Evolutionary conservation across 2,329 filamentous ascomycete genomes (phyloP).

Genomic region (Alternaria arborescens): DNA sequence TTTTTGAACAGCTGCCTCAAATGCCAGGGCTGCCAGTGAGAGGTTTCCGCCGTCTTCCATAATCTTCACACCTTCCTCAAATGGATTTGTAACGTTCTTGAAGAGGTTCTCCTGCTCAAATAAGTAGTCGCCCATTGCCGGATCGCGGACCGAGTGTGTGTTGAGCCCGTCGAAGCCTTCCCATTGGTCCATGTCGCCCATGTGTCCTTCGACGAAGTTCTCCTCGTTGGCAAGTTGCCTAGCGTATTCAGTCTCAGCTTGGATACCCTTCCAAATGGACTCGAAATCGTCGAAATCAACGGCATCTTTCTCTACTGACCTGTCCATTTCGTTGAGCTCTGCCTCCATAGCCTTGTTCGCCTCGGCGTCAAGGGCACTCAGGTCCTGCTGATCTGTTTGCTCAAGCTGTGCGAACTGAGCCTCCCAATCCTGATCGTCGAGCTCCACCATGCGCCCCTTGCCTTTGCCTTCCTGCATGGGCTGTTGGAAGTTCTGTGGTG

Average conservation of each 20-base stretch:
- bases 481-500: slow-evolving; percentile 57
- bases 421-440: slow-evolving; percentile 95
- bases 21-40: slow-evolving; percentile 89
- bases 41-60: slow-evolving; percentile 94
- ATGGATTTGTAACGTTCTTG: slow-evolving; percentile 80
- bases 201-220: slow-evolving; percentile 67
- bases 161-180: slow-evolving; percentile 75
- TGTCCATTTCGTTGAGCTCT: slow-evolving; percentile 89
- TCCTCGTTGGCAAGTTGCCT: slow-evolving; percentile 74
- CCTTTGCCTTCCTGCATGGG: slow-evolving; percentile 73
- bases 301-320: slow-evolving; percentile 77
- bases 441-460: slow-evolving; percentile 82
- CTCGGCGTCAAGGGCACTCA: slow-evolving; percentile 63
- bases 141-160: slow-evolving; percentile 74
- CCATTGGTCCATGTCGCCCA: slow-evolving; percentile 84
- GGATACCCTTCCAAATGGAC: slow-evolving; percentile 83
- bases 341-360: slow-evolving; percentile 80
- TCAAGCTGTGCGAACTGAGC: slow-evolving; percentile 93
- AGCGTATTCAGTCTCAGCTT: slow-evolving; percentile 75
- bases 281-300: slow-evolving; percentile 92
- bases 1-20: slow-evolving; percentile 94
- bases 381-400: slow-evolving; percentile 64
- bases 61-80: slow-evolving; percentile 91
- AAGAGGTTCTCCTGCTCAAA: slow-evolving; percentile 97
- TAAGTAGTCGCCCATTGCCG: slow-evolving; percentile 85